Evolutionary conservation across 768 basidiomycete species (phyloP), one percentile per base, ranked within the genome.

Genomic region (Tylopilus vinaceipallidus): DNA sequence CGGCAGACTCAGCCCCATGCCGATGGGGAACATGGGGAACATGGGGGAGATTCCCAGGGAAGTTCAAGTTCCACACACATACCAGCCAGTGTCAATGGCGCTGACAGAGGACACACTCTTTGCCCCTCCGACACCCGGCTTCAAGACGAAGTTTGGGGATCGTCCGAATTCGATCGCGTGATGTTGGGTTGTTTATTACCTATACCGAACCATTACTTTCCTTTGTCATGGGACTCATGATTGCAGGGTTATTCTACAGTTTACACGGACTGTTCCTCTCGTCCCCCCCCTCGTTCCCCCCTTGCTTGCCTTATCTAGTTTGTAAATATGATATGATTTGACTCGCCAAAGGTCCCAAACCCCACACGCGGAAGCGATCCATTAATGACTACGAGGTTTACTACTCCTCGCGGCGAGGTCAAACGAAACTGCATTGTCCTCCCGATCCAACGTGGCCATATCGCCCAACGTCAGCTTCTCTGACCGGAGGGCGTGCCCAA

Each of bases 31-130:
- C 26, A 63, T 42, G n/a, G n/a, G n/a, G n/a, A n/a, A n/a, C 10
- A 23, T 47, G 10, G 42, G n/a, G 11, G 41, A 3, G 39, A 59
- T 47, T 56, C 64, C 68, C 83, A 84, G 6, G 12, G 6, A 29
- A 6, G 12, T 29, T 29, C 27, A 29, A 39, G 59, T 47, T 56
- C 64, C 68, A 2, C 83, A 84, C 55, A 63, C 69, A n/a, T 90
- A 90, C 62, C 73, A 87, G 60, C 87, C 88, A 3, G 85, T 90
- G 45, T 88, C 87, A 20, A 67, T 73, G 59, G 73, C 73, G 39
- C 45, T 75, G 50, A 65, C 74, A 12, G 73, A 75, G 37, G 71
- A 75, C 42, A 82, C 81, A 2, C 60, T 73, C 35, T 70, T 70
- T 45, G 75, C 71, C 17, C 83, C 83, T 24, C 83, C 84, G 14